Percentiles rank a stretch among this genome's conserved stretches.
These are phyloP conservation scores for Solioccasus polychromus DNA, from an alignment of 768 basidiomycete genomes.

Conservation along the genomic window DNA sequence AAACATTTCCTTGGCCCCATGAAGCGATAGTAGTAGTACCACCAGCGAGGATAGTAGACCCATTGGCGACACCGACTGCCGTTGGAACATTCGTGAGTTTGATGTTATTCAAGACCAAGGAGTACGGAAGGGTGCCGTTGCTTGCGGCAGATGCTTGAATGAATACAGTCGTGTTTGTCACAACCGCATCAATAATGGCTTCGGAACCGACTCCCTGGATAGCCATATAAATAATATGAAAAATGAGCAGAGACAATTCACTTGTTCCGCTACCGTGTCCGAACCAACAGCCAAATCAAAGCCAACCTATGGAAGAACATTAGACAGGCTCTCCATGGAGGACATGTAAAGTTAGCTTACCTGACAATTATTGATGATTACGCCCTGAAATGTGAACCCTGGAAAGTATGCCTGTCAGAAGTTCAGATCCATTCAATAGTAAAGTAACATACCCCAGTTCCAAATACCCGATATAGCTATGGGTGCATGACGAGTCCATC, in stretches of 20 bases:
- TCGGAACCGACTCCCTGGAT: slow-evolving; percentile 41
- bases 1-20: slow-evolving; percentile 78
- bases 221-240: not conserved
- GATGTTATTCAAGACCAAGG: slow-evolving; percentile 37
- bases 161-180: slow-evolving; percentile 44
- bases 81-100: slow-evolving; percentile 31
- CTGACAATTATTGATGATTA: slow-evolving; percentile 42
- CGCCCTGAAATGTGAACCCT: slow-evolving; percentile 54
- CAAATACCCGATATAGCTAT: slow-evolving; percentile 32
- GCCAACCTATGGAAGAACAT: slow-evolving; percentile 32
- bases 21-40: slow-evolving; percentile 38
- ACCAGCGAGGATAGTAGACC: slow-evolving; percentile 34
- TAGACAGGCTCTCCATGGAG: not conserved
- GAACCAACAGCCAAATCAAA: slow-evolving; percentile 46
- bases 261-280: slow-evolving; percentile 29
- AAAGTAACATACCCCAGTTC: slow-evolving; percentile 39
- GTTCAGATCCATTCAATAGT: not conserved
- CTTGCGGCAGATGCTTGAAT: slow-evolving; percentile 36
- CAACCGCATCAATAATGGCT: slow-evolving; percentile 45
- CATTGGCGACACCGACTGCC: slow-evolving; percentile 31
- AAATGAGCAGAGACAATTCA: slow-evolving; percentile 6
- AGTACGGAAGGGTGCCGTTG: slow-evolving; percentile 29
- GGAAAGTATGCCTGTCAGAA: slow-evolving; percentile 1
- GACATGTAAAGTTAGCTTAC: not conserved
- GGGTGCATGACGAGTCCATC: not conserved